Evolutionary conservation across 2,329 filamentous ascomycete species (phyloP).

Genomic region (Paracoccidioides brasiliensis): DNA sequence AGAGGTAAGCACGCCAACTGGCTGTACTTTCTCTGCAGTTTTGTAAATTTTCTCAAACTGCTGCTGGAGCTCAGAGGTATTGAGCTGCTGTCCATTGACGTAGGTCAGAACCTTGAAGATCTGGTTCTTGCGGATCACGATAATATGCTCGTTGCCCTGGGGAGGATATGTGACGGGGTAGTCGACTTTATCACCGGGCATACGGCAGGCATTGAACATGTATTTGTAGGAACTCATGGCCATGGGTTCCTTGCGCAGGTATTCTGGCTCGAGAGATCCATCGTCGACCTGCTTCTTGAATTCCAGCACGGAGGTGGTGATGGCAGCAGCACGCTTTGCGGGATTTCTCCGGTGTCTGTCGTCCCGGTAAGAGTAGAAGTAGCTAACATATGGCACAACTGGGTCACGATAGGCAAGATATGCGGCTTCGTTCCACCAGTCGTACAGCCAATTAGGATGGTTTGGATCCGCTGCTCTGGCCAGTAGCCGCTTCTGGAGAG

Average conservation of each 20-base stretch:
- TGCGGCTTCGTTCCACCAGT: slow-evolving; percentile 96
- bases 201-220: slow-evolving; percentile 94
- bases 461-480: slow-evolving; percentile 67
- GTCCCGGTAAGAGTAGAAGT: slow-evolving; percentile 98
- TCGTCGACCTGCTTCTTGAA: slow-evolving; percentile 89
- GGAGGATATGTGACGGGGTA: slow-evolving; percentile 67
- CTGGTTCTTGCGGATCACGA: slow-evolving; percentile 88
- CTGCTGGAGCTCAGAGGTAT: slow-evolving; percentile 74
- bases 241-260: slow-evolving; percentile 95
- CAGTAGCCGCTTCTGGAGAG: slow-evolving; percentile 76
- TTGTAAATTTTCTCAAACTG: slow-evolving; percentile 81
- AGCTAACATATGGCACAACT: slow-evolving; percentile 94
- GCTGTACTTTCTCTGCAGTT: slow-evolving; percentile 55
- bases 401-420: slow-evolving; percentile 92
- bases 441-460: slow-evolving; percentile 83
- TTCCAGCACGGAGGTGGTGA: slow-evolving; percentile 71
- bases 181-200: slow-evolving; percentile 71
- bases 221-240: slow-evolving; percentile 98
- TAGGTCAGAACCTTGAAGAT: slow-evolving; percentile 88
- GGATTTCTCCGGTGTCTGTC: slow-evolving; percentile 79
- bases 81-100: slow-evolving; percentile 71
- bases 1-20: slow-evolving; percentile 73
- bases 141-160: slow-evolving; percentile 69
- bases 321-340: slow-evolving; percentile 81
- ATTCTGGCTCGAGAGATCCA: slow-evolving; percentile 81